Evolutionary conservation across 208 protist genomes (phyloP).

Genomic region (Wallacemonas sp.): DNA sequence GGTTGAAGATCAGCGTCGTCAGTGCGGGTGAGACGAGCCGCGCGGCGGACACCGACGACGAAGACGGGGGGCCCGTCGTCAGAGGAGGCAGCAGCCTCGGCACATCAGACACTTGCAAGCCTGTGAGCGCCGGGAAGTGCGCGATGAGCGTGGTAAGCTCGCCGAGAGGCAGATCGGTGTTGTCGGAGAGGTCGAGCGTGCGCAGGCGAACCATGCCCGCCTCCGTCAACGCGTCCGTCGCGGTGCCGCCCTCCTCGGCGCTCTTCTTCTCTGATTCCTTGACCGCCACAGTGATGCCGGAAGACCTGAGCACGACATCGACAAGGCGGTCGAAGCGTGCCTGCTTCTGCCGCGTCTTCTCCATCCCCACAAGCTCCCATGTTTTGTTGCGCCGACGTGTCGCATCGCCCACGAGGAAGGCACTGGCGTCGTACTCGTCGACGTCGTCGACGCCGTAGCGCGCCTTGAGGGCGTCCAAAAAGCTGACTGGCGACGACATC

Average conservation of each 20-base stretch:
- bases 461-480: slow-evolving; percentile 68
- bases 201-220: slow-evolving; percentile 44
- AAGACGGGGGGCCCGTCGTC: not conserved
- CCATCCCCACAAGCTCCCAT: slow-evolving; percentile 86
- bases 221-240: slow-evolving; percentile 33
- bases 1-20: slow-evolving; percentile 79
- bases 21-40: slow-evolving; percentile 38
- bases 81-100: slow-evolving; percentile 27
- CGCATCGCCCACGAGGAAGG: slow-evolving; percentile 51
- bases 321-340: slow-evolving; percentile 50
- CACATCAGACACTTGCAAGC: slow-evolving; percentile 72
- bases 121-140: slow-evolving; percentile 53
- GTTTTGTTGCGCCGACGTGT: slow-evolving; percentile 40
- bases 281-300: slow-evolving; percentile 55
- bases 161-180: slow-evolving; percentile 42
- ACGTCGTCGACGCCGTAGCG: slow-evolving; percentile 83
- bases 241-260: not conserved
- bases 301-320: slow-evolving; percentile 62
- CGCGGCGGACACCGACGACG: not conserved
- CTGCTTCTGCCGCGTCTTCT: slow-evolving; percentile 62
- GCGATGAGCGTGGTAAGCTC: slow-evolving; percentile 49
- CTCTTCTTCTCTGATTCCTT: slow-evolving; percentile 12
- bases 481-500: slow-evolving; percentile 35
- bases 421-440: slow-evolving; percentile 21
- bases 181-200: slow-evolving; percentile 78